Evolutionary conservation across 345 rosid species (phyloP), one percentile per base, ranked within the genome.

Genomic region (Sonneratia alba): DNA sequence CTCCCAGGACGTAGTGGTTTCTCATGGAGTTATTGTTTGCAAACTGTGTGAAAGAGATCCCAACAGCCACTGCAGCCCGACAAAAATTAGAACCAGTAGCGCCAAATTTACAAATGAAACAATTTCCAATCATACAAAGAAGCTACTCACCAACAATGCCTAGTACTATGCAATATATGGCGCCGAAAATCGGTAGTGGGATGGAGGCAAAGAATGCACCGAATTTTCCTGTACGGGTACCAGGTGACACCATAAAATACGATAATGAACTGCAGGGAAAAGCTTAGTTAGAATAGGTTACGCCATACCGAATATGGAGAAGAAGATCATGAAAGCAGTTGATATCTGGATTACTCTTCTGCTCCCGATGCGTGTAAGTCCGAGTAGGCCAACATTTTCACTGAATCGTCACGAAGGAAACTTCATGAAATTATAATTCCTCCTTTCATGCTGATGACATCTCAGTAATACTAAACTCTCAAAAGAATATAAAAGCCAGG

Each of bases 141-240:
- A 55, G 32, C 37, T 22, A 87, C 99, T 79, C 74, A 95, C 99
- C 92, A 66, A 95, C 99, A 62, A 92, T 84, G 75, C 98, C 99
- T 73, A 92, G 83, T 73, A 95, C 72, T 73, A 95, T 77, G 70
- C 99, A 95, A 82, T 95, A 92, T 76, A 88, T 84, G 71, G 97
- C 98, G 45, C 80, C 99, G 81, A 95, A 95, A 75, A 95, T 88
- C 22, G 99, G 92, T 70, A 87, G 81, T 22, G 99, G 99, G 76
- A 95, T 95, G 38, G 99, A 95, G 2, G 99, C 99, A 79, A 95
- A 95, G 73, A 95, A 88, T 64, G 97, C 99, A 10, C 99, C 99
- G 66, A 95, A 95, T 65, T 92, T 95, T 72, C 99, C 99, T 92
- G 81, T 72, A 72, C 32, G 66, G 56, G 62, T 36, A 53, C 1